Conservation (phyloP, 176 grass and related monocot species). For the Triticum timopheevii region DNA sequence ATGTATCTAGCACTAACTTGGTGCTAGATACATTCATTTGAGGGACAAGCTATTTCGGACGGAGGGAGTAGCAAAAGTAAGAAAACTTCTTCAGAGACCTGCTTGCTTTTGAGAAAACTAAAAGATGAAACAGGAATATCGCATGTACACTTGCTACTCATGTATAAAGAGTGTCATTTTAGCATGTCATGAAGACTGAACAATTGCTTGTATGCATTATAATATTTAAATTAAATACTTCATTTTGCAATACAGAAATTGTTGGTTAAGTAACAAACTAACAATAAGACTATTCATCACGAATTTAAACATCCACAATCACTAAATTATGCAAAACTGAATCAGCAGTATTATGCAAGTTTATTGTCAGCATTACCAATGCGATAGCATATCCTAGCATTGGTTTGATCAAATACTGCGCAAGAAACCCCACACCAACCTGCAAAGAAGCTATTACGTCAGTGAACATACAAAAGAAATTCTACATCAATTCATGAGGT, state of each 20-base stretch:
- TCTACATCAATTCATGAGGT: conserved; percentile 11
- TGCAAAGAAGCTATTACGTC: conserved; percentile 49
- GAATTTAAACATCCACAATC: conserved; percentile 9
- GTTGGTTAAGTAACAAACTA: conserved; percentile 1
- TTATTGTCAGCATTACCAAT: conserved; percentile 50
- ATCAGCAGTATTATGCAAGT: conserved; percentile 9
- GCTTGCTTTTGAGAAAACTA: background rate
- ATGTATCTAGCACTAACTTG: too few species aligned
- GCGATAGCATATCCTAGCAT: conserved; percentile 78
- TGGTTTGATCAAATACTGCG: conserved; percentile 86
- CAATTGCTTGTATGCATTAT: conserved; percentile 4
- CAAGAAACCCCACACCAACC: conserved; percentile 94
- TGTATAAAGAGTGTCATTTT: background rate
- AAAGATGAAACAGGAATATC: background rate
- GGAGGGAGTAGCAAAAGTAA: background rate
- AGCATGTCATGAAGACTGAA: background rate
- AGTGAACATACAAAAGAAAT: conserved; percentile 24
- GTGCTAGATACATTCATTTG: too few species aligned
- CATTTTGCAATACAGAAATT: background rate
- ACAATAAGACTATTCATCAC: background rate
- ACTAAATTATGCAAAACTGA: background rate
- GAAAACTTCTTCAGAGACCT: background rate
- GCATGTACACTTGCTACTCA: background rate
- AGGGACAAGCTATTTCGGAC: too few species aligned
- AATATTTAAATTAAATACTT: background rate